Conservation (phyloP, 805 yeast species). For the Metschnikowia chrysomelidarum region DNA sequence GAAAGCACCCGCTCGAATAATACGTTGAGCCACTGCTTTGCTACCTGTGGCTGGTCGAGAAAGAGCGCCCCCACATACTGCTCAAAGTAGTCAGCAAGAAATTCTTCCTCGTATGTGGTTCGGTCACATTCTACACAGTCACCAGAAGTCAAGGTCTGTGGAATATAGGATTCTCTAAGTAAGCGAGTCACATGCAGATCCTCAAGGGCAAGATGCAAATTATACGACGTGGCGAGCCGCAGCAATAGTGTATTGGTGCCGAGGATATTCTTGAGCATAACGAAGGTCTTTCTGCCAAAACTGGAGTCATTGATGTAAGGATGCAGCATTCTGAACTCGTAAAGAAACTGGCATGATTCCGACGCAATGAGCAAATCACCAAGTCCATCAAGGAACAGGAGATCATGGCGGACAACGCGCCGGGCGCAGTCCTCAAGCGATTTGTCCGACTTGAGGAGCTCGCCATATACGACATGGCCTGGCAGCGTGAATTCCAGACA, state of each 20-base stretch:
- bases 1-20: conserved; percentile 31
- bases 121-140: neutral
- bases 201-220: conserved; percentile 32
- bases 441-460: conserved; percentile 20
- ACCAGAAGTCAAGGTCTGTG: conserved; percentile 15
- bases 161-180: conserved; percentile 28
- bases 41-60: conserved; percentile 36
- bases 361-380: conserved; percentile 40
- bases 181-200: conserved; percentile 26
- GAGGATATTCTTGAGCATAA: conserved; percentile 30
- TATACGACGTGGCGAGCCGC: conserved; percentile 35
- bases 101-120: conserved; percentile 37
- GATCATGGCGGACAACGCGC: conserved; percentile 29
- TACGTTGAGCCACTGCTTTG: conserved; percentile 32
- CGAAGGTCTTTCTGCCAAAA: conserved; percentile 29
- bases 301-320: conserved; percentile 17
- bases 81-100: conserved; percentile 42
- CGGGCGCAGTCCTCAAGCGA: conserved; percentile 22
- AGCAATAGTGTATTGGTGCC: conserved; percentile 44
- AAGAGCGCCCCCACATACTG: conserved; percentile 42
- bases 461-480: conserved; percentile 26
- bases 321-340: conserved; percentile 21
- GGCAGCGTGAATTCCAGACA: conserved; percentile 29
- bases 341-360: conserved; percentile 36
- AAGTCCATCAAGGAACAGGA: conserved; percentile 40